Conservation (phyloP, 768 basidiomycete genomes). For the Cytidiella melzeri region DNA sequence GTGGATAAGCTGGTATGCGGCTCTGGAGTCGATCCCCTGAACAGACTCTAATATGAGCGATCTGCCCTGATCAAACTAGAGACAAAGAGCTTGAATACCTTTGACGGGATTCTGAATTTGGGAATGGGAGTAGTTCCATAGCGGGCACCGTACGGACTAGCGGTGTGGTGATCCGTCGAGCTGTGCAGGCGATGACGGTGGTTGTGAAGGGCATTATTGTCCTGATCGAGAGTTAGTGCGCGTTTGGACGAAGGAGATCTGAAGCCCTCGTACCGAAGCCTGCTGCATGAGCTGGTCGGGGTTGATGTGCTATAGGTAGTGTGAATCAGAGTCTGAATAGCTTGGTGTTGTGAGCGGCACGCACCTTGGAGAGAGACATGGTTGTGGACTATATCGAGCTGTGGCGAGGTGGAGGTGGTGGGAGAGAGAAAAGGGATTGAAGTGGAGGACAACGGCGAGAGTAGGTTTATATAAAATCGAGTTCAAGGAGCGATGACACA, state of each 20-base stretch:
- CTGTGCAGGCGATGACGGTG: slow-evolving; percentile 32
- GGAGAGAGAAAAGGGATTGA: background rate
- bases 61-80: background rate
- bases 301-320: slow-evolving; percentile 50
- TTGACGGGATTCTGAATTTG: slow-evolving; percentile 58
- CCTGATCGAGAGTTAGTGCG: background rate
- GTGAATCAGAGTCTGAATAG: slow-evolving; percentile 1
- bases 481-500: background rate
- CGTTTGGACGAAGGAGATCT: slow-evolving; percentile 1
- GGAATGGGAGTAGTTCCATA: slow-evolving; percentile 66
- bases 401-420: background rate
- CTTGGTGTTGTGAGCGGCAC: too few species aligned
- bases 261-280: slow-evolving; percentile 36
- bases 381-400: background rate
- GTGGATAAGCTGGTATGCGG: slow-evolving; percentile 51
- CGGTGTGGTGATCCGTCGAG: slow-evolving; percentile 25
- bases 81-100: slow-evolving; percentile 26
- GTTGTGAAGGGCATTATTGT: background rate
- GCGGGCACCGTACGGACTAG: slow-evolving; percentile 51
- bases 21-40: slow-evolving; percentile 50
- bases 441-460: background rate
- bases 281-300: slow-evolving; percentile 57
- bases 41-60: background rate
- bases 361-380: background rate
- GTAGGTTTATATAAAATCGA: background rate